Percentiles rank a stretch among this genome's conserved stretches.
Evolutionary conservation across 2,329 filamentous ascomycete species (phyloP).

Genomic region (Aspergillus nomiae): DNA sequence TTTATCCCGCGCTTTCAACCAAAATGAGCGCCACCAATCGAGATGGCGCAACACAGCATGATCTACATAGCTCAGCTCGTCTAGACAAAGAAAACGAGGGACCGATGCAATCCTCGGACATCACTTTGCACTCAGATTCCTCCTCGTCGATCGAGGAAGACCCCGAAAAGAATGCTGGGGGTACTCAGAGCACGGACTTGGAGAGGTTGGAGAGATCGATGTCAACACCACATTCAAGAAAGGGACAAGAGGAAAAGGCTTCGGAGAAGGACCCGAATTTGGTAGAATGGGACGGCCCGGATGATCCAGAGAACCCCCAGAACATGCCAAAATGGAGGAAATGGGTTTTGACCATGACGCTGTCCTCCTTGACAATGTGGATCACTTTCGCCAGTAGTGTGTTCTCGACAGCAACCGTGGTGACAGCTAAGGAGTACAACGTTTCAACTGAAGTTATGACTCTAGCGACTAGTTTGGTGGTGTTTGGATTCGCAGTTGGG

Average conservation of each 20-base stretch:
- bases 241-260: conserved; percentile 9
- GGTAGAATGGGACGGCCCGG: conserved; percentile 35
- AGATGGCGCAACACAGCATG: conserved; percentile 2
- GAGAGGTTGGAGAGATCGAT: conserved; percentile 10
- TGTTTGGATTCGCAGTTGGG: conserved; percentile 57
- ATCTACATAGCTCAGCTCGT: conserved; percentile 7
- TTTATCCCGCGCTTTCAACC: neutral
- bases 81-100: conserved; percentile 8
- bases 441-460: conserved; percentile 45
- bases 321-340: conserved; percentile 37
- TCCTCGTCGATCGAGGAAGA: conserved; percentile 6
- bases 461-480: conserved; percentile 46
- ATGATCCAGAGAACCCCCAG: conserved; percentile 36
- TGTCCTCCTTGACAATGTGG: conserved; percentile 42
- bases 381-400: conserved; percentile 52
- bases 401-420: conserved; percentile 46
- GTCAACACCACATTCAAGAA: conserved; percentile 8
- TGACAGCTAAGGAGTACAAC: conserved; percentile 46
- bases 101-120: conserved; percentile 14
- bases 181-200: neutral
- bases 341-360: conserved; percentile 41
- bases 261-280: conserved; percentile 30
- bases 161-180: conserved; percentile 12
- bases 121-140: conserved; percentile 15
- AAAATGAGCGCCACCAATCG: conserved; percentile 8